A percentile compares a stretch with the other conserved stretches of the same genome.
phyloP scores from a whole-genome alignment of 2,329 filamentous ascomycete species.

The Lachnellula occidentalis region DNA sequence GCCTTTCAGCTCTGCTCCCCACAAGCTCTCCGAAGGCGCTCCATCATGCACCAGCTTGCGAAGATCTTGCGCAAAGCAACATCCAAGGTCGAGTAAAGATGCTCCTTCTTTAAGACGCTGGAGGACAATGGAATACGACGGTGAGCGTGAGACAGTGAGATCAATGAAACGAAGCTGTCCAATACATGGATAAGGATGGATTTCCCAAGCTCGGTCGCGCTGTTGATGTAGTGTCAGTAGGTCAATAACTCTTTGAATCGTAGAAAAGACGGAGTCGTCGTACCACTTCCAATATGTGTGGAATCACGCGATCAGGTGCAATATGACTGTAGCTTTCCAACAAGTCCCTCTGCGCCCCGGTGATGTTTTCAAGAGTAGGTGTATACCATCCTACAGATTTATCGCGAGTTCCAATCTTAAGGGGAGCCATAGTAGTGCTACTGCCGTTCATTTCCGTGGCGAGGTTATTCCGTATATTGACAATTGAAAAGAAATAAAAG shows the following conservation, averaged over 20 bases:
- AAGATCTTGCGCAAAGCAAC: conserved; percentile 36
- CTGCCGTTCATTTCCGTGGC: not conserved
- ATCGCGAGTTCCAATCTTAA: conserved; percentile 4
- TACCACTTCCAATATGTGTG: conserved; percentile 13
- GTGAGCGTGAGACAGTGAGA: conserved; percentile 5
- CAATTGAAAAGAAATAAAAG: not conserved
- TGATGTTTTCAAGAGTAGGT: conserved; percentile 5
- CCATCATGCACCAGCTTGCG: conserved; percentile 35
- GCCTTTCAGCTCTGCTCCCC: conserved; percentile 29
- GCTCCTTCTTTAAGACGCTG: conserved; percentile 9
- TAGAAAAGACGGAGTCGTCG: not conserved
- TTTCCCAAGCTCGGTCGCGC: conserved; percentile 19
- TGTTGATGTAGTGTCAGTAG: not conserved
- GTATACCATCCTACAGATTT: conserved; percentile 13
- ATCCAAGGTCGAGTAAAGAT: conserved; percentile 35
- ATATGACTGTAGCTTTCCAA: conserved; percentile 16
- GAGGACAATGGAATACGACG: conserved; percentile 13
- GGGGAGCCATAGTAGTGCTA: not conserved
- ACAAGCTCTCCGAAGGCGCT: conserved; percentile 27
- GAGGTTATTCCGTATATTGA: not conserved
- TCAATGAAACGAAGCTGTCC: conserved; percentile 21
- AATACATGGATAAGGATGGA: conserved; percentile 23
- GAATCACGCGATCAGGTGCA: conserved; percentile 4
- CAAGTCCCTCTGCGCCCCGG: conserved; percentile 5
- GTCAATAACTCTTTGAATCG: not conserved